phyloP scores from a whole-genome alignment of 352 stramenopile species.

The Phytophthora podocarpi region DNA sequence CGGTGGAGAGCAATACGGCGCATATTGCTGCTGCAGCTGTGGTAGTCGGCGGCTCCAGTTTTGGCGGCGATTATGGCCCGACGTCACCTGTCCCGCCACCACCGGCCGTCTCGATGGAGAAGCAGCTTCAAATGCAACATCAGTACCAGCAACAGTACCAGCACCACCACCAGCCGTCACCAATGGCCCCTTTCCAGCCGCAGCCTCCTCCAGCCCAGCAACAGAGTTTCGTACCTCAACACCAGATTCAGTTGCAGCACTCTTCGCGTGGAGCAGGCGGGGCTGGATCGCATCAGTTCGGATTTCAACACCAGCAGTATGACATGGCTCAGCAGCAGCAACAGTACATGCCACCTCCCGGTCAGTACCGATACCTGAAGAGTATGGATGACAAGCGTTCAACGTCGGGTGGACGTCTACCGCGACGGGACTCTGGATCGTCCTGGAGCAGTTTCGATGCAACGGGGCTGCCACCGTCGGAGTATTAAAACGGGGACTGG shows the following conservation, averaged over 20 bases:
- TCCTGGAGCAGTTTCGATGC: conserved; percentile 64
- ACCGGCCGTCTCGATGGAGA: conserved; percentile 40
- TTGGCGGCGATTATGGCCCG: conserved; percentile 20
- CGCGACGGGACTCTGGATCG: conserved; percentile 57
- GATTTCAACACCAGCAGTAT: conserved; percentile 48
- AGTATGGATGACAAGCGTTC: conserved; percentile 62
- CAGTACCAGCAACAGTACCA: conserved; percentile 72
- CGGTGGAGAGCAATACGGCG: conserved; percentile 83
- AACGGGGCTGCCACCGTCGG: conserved; percentile 39
- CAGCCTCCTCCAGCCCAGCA: conserved; percentile 36
- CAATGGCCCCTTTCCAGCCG: conserved; percentile 37
- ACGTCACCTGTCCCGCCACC: conserved; percentile 36
- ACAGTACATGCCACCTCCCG: conserved; percentile 36
- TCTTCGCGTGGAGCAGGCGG: conserved; percentile 23
- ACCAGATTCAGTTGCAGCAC: conserved; percentile 47
- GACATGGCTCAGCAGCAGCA: conserved; percentile 39
- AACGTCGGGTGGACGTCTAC: conserved; percentile 36
- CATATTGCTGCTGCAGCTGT: conserved; percentile 54
- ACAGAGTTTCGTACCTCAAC: conserved; percentile 42
- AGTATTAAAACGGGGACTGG: conserved; percentile 33
- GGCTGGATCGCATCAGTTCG: conserved; percentile 25
- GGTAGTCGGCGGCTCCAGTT: conserved; percentile 14
- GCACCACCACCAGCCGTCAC: conserved; percentile 44
- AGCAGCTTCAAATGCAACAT: conserved; percentile 65
- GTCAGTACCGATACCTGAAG: conserved; percentile 74